A percentile compares a stretch with the other conserved stretches of the same genome.
These are phyloP conservation scores for Cladosporium sp. DNA, from an alignment of 2,329 filamentous ascomycete genomes.

Conservation along the genomic window DNA sequence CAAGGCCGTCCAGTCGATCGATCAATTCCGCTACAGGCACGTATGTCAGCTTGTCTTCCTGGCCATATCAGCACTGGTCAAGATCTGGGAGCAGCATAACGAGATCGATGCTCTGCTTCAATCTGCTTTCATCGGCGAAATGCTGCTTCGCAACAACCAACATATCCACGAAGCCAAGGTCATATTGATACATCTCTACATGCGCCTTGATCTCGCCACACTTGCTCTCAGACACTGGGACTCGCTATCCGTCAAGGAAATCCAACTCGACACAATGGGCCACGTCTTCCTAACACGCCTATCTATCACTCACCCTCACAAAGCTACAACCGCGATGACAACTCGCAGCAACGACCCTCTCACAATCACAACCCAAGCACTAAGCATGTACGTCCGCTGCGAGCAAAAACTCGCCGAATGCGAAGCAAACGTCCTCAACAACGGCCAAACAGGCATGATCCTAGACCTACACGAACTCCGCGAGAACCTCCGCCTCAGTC, in stretches of 20 bases:
- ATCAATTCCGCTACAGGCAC: conserved; percentile 20
- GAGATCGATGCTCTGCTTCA: conserved; percentile 33
- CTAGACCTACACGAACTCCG: conserved; percentile 41
- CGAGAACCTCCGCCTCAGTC: conserved; percentile 33
- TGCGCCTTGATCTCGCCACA: conserved; percentile 37
- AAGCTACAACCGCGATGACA: conserved; percentile 25
- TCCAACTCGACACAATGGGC: conserved; percentile 41
- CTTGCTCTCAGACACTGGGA: conserved; percentile 36
- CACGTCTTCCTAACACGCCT: conserved; percentile 39
- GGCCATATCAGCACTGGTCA: conserved; percentile 37
- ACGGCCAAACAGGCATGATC: conserved; percentile 40
- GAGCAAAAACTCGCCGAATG: conserved; percentile 39
- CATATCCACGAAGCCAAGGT: conserved; percentile 39
- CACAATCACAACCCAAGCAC: conserved; percentile 32
- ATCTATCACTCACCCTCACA: conserved; percentile 36
- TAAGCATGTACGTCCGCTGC: conserved; percentile 36
- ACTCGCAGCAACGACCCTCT: conserved; percentile 33
- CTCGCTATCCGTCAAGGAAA: conserved; percentile 39
- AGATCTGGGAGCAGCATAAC: conserved; percentile 28
- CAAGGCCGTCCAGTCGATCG: conserved; percentile 15
- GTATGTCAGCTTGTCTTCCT: conserved; percentile 31
- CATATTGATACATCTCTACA: conserved; percentile 40
- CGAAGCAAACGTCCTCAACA: conserved; percentile 34
- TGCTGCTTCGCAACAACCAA: conserved; percentile 30
- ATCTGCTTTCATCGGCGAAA: conserved; percentile 35